Evolutionary conservation across 139 green algal species (phyloP).

Genomic region (Tetradesmus obliquus): DNA sequence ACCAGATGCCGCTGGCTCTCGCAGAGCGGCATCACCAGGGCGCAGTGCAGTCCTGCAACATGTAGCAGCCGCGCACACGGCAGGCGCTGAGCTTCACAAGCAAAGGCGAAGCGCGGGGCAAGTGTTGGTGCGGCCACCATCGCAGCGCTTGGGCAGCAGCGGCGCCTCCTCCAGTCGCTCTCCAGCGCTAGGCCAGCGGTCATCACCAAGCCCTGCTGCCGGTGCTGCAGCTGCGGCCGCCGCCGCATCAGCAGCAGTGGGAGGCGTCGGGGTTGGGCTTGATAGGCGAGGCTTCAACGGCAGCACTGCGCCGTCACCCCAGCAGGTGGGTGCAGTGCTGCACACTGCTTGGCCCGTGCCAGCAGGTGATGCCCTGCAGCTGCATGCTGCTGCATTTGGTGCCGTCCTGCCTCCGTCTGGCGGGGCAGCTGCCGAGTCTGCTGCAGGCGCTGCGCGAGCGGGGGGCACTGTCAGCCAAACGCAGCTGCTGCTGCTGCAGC

Average conservation of each 20-base stretch:
- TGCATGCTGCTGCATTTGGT: not conserved
- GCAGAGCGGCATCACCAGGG: not conserved
- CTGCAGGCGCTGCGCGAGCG: not conserved
- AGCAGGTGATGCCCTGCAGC: not conserved
- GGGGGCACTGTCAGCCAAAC: not conserved
- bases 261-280: not conserved
- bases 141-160: not conserved
- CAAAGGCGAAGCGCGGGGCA: not conserved
- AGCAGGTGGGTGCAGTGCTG: not conserved
- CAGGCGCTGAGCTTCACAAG: not conserved
- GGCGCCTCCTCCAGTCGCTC: not conserved
- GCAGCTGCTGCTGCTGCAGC: not conserved
- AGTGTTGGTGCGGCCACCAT: not conserved
- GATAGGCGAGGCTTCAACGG: not conserved
- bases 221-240: not conserved
- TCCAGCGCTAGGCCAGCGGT: not conserved
- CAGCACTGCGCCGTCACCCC: no score
- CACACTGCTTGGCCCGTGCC: not conserved
- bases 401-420: not conserved
- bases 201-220: not conserved
- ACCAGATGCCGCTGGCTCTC: not conserved
- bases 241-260: not conserved
- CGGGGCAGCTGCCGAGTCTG: not conserved
- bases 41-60: not conserved
- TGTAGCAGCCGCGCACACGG: not conserved